phyloP scores from a whole-genome alignment of 208 protist species.

The Herpetomonas tarakana region DNA sequence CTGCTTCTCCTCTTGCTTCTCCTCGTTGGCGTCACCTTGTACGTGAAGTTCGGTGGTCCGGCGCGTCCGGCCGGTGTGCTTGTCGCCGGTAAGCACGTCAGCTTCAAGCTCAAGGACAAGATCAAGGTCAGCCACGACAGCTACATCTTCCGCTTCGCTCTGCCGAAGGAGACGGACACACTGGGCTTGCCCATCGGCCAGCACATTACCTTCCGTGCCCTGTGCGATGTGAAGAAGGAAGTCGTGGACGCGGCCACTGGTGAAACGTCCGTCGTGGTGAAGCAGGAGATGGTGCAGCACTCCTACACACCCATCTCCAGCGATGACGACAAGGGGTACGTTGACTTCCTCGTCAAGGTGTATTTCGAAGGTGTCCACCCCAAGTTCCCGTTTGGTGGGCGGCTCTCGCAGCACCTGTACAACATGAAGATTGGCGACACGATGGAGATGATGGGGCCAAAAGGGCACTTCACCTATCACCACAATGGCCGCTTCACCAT shows the following conservation, averaged over 20 bases:
- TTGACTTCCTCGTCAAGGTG: slow-evolving; percentile 93
- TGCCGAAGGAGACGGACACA: slow-evolving; percentile 32
- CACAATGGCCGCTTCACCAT: slow-evolving; percentile 23
- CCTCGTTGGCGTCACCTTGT: too few relatives aligned
- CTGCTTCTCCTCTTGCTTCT: too few relatives aligned
- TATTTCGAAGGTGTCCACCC: slow-evolving; percentile 84
- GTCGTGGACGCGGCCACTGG: slow-evolving; percentile 6
- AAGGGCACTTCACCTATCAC: slow-evolving; percentile 86
- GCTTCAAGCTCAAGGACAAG: slow-evolving; percentile 49
- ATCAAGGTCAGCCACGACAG: slow-evolving; percentile 65
- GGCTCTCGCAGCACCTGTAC: slow-evolving; percentile 89
- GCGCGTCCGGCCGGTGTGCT: slow-evolving; percentile 49
- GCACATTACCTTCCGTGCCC: slow-evolving; percentile 63
- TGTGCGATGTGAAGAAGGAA: slow-evolving; percentile 17
- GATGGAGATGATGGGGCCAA: slow-evolving; percentile 89
- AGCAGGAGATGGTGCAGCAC: slow-evolving; percentile 66
- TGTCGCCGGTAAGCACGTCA: slow-evolving; percentile 42
- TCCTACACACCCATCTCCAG: slow-evolving; percentile 90
- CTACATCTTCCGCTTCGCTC: slow-evolving; percentile 82
- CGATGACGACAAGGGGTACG: slow-evolving; percentile 87
- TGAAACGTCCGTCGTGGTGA: slow-evolving; percentile 9
- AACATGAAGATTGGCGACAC: slow-evolving; percentile 70
- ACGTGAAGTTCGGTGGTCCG: too few relatives aligned
- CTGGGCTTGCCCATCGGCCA: slow-evolving; percentile 84
- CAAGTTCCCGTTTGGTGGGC: slow-evolving; percentile 84